These are phyloP conservation scores for Sclerotinia sclerotiorum DNA, from an alignment of 2,329 filamentous ascomycete genomes.

Conservation along the genomic window DNA sequence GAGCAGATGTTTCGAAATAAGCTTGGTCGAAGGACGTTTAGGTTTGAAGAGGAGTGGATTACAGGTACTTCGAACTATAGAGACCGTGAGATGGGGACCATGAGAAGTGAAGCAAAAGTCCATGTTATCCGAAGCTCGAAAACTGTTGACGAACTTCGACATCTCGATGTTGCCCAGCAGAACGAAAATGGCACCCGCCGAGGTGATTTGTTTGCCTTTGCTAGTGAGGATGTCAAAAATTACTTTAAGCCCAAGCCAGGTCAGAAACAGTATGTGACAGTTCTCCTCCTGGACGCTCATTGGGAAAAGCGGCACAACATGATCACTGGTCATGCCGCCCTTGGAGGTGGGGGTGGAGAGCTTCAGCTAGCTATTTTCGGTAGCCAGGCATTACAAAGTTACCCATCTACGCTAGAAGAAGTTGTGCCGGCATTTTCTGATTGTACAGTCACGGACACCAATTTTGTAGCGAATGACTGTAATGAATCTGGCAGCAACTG, in stretches of 20 bases:
- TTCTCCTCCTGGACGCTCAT: constrained; percentile 81
- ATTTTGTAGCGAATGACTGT: constrained; percentile 78
- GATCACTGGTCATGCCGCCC: constrained; percentile 77
- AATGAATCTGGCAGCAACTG: constrained; percentile 86
- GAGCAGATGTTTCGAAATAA: constrained; percentile 94
- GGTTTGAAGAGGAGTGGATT: constrained; percentile 95
- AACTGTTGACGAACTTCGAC: constrained; percentile 79
- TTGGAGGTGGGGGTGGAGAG: constrained; percentile 74
- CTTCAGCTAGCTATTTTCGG: constrained; percentile 87
- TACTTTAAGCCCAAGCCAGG: constrained; percentile 74
- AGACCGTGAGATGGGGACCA: constrained; percentile 67
- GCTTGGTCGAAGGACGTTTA: constrained; percentile 80
- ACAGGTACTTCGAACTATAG: constrained; percentile 74
- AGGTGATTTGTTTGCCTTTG: constrained; percentile 74
- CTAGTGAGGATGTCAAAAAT: constrained; percentile 71
- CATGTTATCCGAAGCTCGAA: constrained; percentile 81
- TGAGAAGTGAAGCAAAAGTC: constrained; percentile 88
- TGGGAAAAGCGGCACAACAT: constrained; percentile 74
- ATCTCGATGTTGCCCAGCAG: constrained; percentile 77
- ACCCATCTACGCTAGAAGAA: constrained; percentile 85
- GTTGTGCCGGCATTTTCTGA: constrained; percentile 86
- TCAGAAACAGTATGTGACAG: constrained; percentile 86
- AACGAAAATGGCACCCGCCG: constrained; percentile 66
- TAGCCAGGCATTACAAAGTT: constrained; percentile 88
- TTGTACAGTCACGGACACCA: constrained; percentile 83